These are phyloP conservation scores for Aspergillus sp. DNA, from an alignment of 2,329 filamentous ascomycete species.

Conservation along the genomic window DNA sequence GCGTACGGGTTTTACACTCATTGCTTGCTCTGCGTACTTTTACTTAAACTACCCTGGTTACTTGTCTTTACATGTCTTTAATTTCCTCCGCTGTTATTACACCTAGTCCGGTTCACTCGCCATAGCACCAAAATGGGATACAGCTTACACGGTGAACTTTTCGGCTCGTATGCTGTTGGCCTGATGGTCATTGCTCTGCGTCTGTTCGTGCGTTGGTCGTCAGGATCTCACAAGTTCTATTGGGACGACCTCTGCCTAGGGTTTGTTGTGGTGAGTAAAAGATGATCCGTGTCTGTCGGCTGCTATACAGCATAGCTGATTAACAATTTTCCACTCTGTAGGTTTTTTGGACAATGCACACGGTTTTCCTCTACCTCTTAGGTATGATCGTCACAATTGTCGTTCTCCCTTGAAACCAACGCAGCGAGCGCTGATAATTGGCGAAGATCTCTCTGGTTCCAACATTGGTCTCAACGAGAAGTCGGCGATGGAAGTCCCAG, in stretches of 20 bases:
- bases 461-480: conserved; percentile 9
- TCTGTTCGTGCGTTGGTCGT: background rate
- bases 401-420: background rate
- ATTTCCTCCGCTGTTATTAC: too few relatives aligned
- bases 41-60: too few relatives aligned
- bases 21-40: too few relatives aligned
- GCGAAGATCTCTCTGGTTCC: conserved; percentile 6
- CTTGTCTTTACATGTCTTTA: too few relatives aligned
- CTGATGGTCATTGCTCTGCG: background rate
- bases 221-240: background rate
- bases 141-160: background rate
- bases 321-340: background rate
- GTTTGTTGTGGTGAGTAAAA: background rate
- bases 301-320: background rate
- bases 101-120: too few relatives aligned
- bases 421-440: background rate
- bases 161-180: background rate
- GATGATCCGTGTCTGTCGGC: background rate
- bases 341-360: conserved; percentile 13
- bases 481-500: conserved; percentile 8
- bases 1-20: too few relatives aligned
- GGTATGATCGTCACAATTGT: background rate
- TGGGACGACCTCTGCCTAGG: background rate
- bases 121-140: background rate
- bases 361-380: conserved; percentile 10